phyloP scores from a whole-genome alignment of 2,329 filamentous ascomycete species.

The Dothidotthia symphoricarpi region DNA sequence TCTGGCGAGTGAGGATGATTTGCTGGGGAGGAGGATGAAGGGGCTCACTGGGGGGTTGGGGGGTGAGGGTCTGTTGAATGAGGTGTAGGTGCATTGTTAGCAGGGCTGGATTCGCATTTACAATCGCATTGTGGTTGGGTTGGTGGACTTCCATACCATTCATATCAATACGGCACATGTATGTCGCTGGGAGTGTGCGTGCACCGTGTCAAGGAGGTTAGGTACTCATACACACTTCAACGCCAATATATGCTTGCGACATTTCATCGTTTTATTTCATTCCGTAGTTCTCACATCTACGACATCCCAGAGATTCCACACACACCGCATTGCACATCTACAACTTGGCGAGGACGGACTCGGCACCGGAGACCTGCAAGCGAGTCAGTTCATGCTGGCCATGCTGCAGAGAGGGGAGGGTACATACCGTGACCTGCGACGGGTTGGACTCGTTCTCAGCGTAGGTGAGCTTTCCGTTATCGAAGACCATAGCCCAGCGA shows the following conservation, averaged over 20 bases:
- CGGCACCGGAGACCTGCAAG: slow-evolving; percentile 50
- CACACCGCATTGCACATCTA: slow-evolving; percentile 19
- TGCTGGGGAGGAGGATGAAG: slow-evolving; percentile 51
- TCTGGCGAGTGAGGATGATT: slow-evolving; percentile 50
- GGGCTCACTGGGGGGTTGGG: slow-evolving; percentile 45
- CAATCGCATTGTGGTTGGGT: no score
- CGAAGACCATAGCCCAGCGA: slow-evolving; percentile 77
- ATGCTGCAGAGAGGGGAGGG: background rate
- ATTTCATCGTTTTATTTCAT: no score
- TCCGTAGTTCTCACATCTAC: background rate
- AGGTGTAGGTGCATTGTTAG: background rate
- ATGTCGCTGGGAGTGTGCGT: no score
- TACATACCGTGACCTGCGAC: slow-evolving; percentile 46
- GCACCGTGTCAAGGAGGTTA: no score
- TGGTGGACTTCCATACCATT: no score
- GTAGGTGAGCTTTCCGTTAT: slow-evolving; percentile 76
- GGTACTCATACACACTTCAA: no score
- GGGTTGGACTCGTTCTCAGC: slow-evolving; percentile 67
- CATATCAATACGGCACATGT: no score
- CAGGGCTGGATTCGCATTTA: no score
- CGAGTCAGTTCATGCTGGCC: slow-evolving; percentile 13
- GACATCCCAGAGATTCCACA: background rate
- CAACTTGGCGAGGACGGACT: slow-evolving; percentile 51
- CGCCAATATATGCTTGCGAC: no score
- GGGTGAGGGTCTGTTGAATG: slow-evolving; percentile 20